These are phyloP conservation scores for Turritis glabra DNA, from an alignment of 345 rosid genomes.

Conservation along the genomic window DNA sequence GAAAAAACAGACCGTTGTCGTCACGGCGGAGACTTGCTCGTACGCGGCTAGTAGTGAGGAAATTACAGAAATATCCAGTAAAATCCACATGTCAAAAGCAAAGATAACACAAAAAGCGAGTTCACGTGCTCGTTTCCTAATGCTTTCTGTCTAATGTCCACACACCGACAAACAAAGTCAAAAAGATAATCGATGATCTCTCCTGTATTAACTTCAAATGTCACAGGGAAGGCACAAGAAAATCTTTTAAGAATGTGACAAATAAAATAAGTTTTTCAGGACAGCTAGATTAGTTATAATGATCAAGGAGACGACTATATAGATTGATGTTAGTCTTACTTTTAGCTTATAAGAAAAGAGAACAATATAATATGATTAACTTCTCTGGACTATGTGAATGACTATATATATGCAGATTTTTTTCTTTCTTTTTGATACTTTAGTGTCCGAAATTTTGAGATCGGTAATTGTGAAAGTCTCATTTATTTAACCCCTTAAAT, in stretches of 20 bases:
- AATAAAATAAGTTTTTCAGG: neutral
- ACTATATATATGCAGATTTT: too few species aligned
- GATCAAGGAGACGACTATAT: neutral
- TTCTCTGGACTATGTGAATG: too few species aligned
- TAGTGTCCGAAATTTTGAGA: neutral
- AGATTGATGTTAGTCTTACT: conserved; percentile 1
- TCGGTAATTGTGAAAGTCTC: neutral
- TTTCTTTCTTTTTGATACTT: too few species aligned
- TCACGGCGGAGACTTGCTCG: conserved; percentile 48
- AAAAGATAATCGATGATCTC: conserved; percentile 22
- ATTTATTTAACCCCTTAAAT: neutral
- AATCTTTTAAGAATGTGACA: neutral
- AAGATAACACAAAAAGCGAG: conserved; percentile 14
- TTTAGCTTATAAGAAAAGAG: neutral
- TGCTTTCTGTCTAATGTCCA: conserved; percentile 32
- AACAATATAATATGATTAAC: neutral
- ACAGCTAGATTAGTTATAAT: conserved; percentile 7
- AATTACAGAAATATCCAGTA: conserved; percentile 22
- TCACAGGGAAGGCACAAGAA: neutral
- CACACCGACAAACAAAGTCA: conserved; percentile 34
- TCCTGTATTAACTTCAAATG: conserved; percentile 13
- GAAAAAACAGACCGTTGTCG: conserved; percentile 44
- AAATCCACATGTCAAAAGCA: conserved; percentile 38
- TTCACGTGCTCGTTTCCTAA: conserved; percentile 35
- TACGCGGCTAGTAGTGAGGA: neutral